Evolutionary conservation across 2,329 filamentous ascomycete species (phyloP), one percentile per base, ranked within the genome.

Genomic region (Cephalotrichum gorgonifer): DNA sequence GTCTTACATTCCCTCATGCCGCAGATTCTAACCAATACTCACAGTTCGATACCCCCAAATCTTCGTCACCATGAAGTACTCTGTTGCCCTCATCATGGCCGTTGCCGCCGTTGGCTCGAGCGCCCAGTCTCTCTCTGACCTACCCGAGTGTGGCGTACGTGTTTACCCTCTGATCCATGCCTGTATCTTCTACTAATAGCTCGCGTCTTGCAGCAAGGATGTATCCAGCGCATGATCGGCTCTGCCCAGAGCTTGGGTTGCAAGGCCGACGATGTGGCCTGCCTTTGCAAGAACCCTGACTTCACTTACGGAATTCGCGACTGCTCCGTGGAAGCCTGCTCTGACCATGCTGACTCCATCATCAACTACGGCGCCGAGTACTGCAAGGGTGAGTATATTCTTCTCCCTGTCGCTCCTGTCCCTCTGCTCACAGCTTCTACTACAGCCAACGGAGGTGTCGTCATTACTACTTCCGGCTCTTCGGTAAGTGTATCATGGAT

Each of bases 111-210:
- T 67, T 44, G 58, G 67, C 38, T 66, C 58, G 52, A 62, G 62
- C 17, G 71, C 68, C 38, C 72, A 75, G 59, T 58, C 20, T 47
- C 15, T 39, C 12, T 15, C 45, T 17, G 47, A 65, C 53, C 71
- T 79, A 46, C 68, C 74, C 30, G 50, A 59, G 17, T 81, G 77
- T 56, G 75, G 70, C 62, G 77, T 80, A 73, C 70, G 76, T 69
- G 6, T 14, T n/a, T n/a, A 17, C 11, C 8, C 9, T 28, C 14
- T 9, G 26, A 31, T 38, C 4, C 15, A 30, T 53, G 3, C 42
- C 31, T 6, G 17, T 20, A 44, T 25, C 25, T 22, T 27, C 44
- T 11, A 20, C 20, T 38, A 39, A 35, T 22, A 6, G 7, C 9
- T n/a, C 22, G 22, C 30, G 14, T 44, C 15, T 30, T 20, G 8